Evolutionary conservation across 2,329 filamentous ascomycete genomes (phyloP), one percentile per base, ranked within the genome.

Genomic region (Corniculantispora saksenae): DNA sequence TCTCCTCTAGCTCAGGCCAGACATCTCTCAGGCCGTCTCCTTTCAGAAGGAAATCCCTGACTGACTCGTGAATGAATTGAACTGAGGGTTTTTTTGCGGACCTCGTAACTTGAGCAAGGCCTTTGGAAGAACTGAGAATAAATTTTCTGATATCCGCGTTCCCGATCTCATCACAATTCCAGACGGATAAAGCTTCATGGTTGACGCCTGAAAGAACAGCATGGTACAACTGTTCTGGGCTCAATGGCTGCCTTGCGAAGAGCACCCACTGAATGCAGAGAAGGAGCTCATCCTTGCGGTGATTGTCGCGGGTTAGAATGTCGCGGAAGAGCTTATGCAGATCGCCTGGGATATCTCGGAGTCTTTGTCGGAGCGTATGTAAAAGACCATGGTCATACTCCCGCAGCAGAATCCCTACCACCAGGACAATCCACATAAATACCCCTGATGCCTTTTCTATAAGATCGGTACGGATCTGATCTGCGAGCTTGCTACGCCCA

Each of bases 61-160:
- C 81, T 0, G 83, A 83, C 67, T 84, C 81, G 47, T 85, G 83
- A 6, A 85, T 84, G 69, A 85, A 86, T 65, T 86, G 84, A 0
- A 85, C 80, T 0, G 68, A 79, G 0, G 70, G 27, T 2, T 15
- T 73, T 68, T 0, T 72, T n/a, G n/a, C n/a, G 69, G 32, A 32
- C 17, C 70, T 76, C 0, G 77, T 80, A 1, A 80, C 66, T 62
- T 85, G 82, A 0, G 78, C 80, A 10, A 86, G 73, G 0, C 85
- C 84, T 68, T 86, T 86, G 0, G 84, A 87, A 0, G 73, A 79
- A 40, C 72, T 74, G 0, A 79, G 69, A 0, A 86, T 73, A 29
- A 75, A 81, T 1, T 64, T 70, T 0, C 68, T 56, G 56, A 81
- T 77, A 29, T 73, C 67, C 1, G 66, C 66, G 13, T 75, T 66